A percentile compares a stretch with the other conserved stretches of the same genome.
These are phyloP conservation scores for Gigaspora rosea DNA, from an alignment of 192 early-diverging fungal genomes.

Conservation along the genomic window DNA sequence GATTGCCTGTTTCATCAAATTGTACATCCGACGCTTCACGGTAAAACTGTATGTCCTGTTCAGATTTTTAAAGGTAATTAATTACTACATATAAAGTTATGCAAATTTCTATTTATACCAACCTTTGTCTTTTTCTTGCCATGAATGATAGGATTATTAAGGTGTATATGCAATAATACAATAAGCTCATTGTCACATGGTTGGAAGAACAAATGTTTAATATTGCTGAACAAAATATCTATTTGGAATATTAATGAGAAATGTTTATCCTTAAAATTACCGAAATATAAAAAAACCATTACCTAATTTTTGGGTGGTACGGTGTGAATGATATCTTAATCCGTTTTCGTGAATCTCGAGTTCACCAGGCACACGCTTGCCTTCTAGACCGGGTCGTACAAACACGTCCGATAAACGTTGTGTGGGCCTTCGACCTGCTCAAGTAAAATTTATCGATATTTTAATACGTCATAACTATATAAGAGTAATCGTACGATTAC, in stretches of 20 bases:
- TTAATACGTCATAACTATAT: neutral
- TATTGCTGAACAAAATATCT: constrained; percentile 96
- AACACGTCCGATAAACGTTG: constrained; percentile 86
- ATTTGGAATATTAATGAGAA: constrained; percentile 17
- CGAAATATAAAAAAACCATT: constrained; percentile 20
- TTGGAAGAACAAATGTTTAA: constrained; percentile 97
- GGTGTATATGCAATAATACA: constrained; percentile 92
- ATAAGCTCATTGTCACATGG: constrained; percentile 96
- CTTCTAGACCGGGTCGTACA: constrained; percentile 86
- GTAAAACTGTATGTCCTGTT: constrained; percentile 97
- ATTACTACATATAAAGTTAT: neutral
- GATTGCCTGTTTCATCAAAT: constrained; percentile 97
- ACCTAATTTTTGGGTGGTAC: constrained; percentile 78
- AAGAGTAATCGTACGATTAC: constrained; percentile 33
- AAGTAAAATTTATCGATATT: neutral
- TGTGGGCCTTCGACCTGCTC: constrained; percentile 54
- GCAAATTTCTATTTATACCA: neutral
- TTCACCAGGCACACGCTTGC: constrained; percentile 92
- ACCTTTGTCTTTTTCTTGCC: constrained; percentile 96
- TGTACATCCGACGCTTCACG: constrained; percentile 92
- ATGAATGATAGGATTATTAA: constrained; percentile 96
- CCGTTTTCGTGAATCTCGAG: constrained; percentile 97
- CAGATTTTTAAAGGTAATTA: neutral
- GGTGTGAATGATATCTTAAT: constrained; percentile 83
- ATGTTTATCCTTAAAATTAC: neutral